A percentile compares a stretch with the other conserved stretches of the same genome.
These are phyloP conservation scores for Fonsecaea erecta DNA, from an alignment of 2,329 filamentous ascomycete genomes.

Conservation along the genomic window DNA sequence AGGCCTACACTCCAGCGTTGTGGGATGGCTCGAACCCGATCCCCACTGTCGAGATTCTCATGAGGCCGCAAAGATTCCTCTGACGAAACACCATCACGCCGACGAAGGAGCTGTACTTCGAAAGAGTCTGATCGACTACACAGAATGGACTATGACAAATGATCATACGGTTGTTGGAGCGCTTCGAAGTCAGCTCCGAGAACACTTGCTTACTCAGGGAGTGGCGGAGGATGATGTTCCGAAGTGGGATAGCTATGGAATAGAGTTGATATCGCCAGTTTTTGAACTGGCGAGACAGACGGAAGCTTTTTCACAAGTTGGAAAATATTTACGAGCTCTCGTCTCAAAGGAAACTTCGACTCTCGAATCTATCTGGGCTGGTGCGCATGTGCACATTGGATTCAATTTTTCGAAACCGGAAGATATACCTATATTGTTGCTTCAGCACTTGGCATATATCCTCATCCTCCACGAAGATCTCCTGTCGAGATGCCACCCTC, in stretches of 20 bases:
- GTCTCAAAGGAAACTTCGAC: constrained; percentile 6
- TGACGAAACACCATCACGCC: not conserved
- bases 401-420: constrained; percentile 24
- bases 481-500: constrained; percentile 33
- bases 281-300: constrained; percentile 23
- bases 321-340: constrained; percentile 25
- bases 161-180: constrained; percentile 31
- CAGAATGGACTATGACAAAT: constrained; percentile 34
- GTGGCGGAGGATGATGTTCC: not conserved
- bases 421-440: constrained; percentile 26
- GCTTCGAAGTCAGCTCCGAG: constrained; percentile 22
- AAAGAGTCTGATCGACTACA: constrained; percentile 23
- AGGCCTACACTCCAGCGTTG: constrained; percentile 19
- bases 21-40: constrained; percentile 26
- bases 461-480: constrained; percentile 33
- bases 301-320: constrained; percentile 17
- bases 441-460: constrained; percentile 34
- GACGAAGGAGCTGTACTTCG: constrained; percentile 20
- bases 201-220: constrained; percentile 1
- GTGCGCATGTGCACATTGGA: constrained; percentile 34
- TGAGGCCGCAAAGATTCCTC: constrained; percentile 12
- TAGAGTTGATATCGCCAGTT: constrained; percentile 27
- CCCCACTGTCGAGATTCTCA: not conserved
- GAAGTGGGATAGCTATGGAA: constrained; percentile 28
- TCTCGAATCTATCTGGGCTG: constrained; percentile 30